Evolutionary conservation across 106 monocot genomes (phyloP).

Genomic region (Platanthera zijinensis): DNA sequence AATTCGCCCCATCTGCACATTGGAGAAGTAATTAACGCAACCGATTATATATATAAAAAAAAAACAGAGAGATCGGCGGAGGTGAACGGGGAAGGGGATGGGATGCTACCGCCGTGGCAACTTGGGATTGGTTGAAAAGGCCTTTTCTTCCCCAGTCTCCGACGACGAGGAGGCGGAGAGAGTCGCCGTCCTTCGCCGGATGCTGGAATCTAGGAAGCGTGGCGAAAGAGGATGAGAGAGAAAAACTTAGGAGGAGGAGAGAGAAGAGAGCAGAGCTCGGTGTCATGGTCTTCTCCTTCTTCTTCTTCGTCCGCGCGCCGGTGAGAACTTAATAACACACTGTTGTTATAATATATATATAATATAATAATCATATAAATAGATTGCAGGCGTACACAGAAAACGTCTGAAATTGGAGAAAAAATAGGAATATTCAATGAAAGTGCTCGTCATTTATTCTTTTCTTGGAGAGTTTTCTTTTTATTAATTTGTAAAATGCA

Average conservation of each 20-base stretch:
- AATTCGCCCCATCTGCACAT: conserved; percentile 19
- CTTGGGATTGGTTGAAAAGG: conserved; percentile 38
- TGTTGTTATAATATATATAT: too few species aligned
- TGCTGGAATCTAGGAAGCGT: conserved; percentile 28
- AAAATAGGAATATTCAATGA: too few species aligned
- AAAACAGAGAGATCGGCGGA: background rate
- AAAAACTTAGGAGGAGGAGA: background rate
- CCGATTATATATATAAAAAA: too few species aligned
- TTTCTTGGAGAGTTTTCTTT: too few species aligned
- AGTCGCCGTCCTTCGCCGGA: conserved; percentile 23
- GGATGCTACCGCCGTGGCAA: conserved; percentile 27
- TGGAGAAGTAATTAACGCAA: background rate
- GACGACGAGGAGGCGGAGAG: conserved; percentile 40
- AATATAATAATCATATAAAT: too few species aligned
- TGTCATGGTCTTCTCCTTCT: conserved; percentile 1
- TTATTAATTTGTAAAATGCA: too few species aligned
- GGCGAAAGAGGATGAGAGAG: background rate
- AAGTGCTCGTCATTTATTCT: too few species aligned
- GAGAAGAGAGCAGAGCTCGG: background rate
- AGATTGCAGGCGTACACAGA: too few species aligned
- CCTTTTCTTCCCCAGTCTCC: conserved; percentile 76
- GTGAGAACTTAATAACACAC: too few species aligned
- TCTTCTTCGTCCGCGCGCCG: background rate
- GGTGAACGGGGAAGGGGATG: background rate
- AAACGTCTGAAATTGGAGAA: too few species aligned